Base-by-base conservation (phyloP, 192 early-diverging fungal species). In the Chytriomyces hyalinus region DNA sequence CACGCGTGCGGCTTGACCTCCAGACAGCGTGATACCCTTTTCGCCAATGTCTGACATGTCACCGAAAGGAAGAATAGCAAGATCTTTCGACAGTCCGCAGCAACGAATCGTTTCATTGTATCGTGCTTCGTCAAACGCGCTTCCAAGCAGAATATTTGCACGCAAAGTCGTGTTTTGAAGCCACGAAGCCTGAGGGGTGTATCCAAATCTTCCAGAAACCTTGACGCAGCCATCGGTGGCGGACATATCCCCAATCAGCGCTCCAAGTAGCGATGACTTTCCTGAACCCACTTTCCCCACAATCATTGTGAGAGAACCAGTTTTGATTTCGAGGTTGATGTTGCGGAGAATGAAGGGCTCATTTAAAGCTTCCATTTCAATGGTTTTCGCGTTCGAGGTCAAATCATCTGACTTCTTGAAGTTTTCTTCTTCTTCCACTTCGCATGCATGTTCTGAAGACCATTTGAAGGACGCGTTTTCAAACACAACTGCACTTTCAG, bases 221-320 rank as follows among this genome's bases (percentile, higher is more conserved):
- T 46, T 8, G 69, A 53, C 63, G 28, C 8, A 9, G 6, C 49
- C 57, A 91, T 95, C 95, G 78, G 95, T 76, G 71, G 93, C 10
- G 92, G 94, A 5, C 95, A 94, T 91, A 66, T 78, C 13, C 95
- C 0, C 91, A 92, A 63, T 84, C 79, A 7, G 93, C 73, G 48
- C 95, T 80, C 9, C 88, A 91, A 65, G 28, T 11, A 28, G 26
- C 11, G 92, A 92, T 79, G 94, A 93, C 46, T 92, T 84, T 80
- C 95, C 95, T 2, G 88, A 85, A 3, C 92, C 92, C 36, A 94
- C 90, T 59, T 84, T 84, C n/a, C 92, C 92, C 15, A 93, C 89
- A 60, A 96, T 80, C 22, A 94, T 87, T 28, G 92, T 92, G 8
- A 96, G 87, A 62, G 91, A 89, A 47, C 90, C 90, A 10, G 73